A percentile compares a stretch with the other conserved stretches of the same genome.
Conservation (phyloP, 1,284 basidiomycete species). For the Bondarzewia mesenterica region DNA sequence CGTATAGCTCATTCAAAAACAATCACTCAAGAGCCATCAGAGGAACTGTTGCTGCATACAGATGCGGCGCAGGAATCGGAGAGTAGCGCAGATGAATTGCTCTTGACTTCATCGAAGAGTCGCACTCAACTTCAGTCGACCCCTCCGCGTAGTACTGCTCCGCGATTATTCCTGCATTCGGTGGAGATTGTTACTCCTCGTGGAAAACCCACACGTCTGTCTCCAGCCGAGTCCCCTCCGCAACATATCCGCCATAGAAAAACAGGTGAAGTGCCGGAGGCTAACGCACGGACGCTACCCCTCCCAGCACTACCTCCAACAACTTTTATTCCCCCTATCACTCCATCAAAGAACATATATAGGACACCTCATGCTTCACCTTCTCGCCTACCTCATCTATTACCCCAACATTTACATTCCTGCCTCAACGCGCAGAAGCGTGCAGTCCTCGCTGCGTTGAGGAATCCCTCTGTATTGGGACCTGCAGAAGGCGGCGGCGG, state of each 20-base stretch:
- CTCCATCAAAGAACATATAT: constrained; percentile 18
- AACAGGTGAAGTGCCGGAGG: neutral
- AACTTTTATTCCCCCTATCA: constrained; percentile 6
- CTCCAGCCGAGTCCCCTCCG: constrained; percentile 12
- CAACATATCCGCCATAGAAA: constrained; percentile 3
- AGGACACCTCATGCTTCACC: constrained; percentile 14
- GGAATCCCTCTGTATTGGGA: constrained; percentile 20
- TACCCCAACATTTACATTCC: constrained; percentile 32
- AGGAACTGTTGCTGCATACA: neutral
- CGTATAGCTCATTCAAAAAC: too few species aligned
- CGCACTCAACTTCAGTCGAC: constrained; percentile 20
- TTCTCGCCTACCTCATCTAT: constrained; percentile 15
- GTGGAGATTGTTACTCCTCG: constrained; percentile 30
- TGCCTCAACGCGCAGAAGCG: constrained; percentile 48
- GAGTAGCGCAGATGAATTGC: constrained; percentile 25
- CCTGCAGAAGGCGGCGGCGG: constrained; percentile 20
- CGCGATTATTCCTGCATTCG: constrained; percentile 25
- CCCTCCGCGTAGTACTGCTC: constrained; percentile 16
- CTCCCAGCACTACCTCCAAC: constrained; percentile 13
- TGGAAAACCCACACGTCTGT: constrained; percentile 5
- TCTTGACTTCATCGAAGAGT: constrained; percentile 19
- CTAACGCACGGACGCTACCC: neutral
- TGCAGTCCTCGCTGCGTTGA: constrained; percentile 44
- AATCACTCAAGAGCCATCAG: too few species aligned
- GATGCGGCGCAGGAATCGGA: constrained; percentile 7